phyloP scores from a whole-genome alignment of 1,284 basidiomycete genomes.

The Puccinia sorghi region DNA sequence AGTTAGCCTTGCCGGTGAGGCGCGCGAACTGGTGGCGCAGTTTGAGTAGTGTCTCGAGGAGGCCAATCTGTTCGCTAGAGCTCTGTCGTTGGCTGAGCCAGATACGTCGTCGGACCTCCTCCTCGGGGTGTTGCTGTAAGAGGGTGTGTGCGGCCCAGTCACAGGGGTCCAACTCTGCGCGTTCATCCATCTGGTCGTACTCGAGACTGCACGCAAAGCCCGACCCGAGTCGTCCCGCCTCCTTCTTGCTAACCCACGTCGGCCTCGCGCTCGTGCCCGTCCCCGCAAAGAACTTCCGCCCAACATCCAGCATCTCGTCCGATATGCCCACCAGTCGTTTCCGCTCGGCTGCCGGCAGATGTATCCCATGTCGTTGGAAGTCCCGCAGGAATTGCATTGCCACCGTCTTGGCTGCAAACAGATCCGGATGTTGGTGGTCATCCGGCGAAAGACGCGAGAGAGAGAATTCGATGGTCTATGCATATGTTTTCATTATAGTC shows the following conservation, averaged over 20 bases:
- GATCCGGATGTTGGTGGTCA: not conserved
- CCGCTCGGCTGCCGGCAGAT: not conserved
- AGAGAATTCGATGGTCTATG: not conserved
- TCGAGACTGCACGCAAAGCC: not conserved
- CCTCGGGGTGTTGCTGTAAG: conserved; percentile 50
- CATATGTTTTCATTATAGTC: not conserved
- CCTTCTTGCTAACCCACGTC: not conserved
- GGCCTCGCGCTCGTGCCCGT: not conserved
- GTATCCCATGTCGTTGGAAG: conserved; percentile 38
- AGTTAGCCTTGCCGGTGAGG: conserved; percentile 78
- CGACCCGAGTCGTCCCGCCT: not conserved
- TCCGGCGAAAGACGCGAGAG: not conserved
- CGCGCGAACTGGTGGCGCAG: conserved; percentile 75
- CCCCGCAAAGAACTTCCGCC: conserved; percentile 15
- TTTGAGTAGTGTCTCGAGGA: conserved; percentile 73
- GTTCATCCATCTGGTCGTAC: not conserved
- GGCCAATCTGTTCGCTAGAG: conserved; percentile 66
- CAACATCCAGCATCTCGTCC: conserved; percentile 12
- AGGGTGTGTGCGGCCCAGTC: conserved; percentile 48
- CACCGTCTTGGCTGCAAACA: conserved; percentile 33
- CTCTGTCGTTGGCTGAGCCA: conserved; percentile 51
- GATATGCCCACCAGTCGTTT: conserved; percentile 17
- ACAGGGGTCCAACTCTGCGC: not conserved
- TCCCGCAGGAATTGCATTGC: conserved; percentile 25
- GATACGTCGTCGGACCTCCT: conserved; percentile 44